Evolutionary conservation across 352 stramenopile species (phyloP).

Genomic region (Stephanocyclus meneghinianus): DNA sequence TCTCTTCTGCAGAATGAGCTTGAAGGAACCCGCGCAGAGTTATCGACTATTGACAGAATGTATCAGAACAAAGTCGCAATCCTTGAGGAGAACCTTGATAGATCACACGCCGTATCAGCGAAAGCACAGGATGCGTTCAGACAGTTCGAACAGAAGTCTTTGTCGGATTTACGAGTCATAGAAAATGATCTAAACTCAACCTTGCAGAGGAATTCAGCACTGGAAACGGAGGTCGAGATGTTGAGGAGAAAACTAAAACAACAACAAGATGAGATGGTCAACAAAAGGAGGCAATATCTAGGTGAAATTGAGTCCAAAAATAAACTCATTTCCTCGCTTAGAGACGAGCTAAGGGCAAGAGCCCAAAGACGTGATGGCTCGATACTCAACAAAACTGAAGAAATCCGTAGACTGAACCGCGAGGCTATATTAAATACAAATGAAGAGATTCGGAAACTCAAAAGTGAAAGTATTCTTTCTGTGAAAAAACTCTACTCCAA

Average conservation of each 20-base stretch:
- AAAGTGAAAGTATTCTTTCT: neutral
- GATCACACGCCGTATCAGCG: neutral
- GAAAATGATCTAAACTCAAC: slow-evolving; percentile 3
- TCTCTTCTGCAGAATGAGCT: neutral
- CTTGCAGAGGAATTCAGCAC: neutral
- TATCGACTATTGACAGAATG: neutral
- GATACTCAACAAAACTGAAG: neutral
- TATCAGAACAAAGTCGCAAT: neutral
- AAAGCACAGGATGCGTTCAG: slow-evolving; percentile 13
- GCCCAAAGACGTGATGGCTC: neutral
- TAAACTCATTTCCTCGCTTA: neutral
- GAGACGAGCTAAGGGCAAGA: neutral
- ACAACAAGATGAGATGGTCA: slow-evolving; percentile 2
- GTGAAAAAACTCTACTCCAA: neutral
- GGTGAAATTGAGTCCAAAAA: slow-evolving; percentile 8
- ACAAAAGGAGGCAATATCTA: neutral
- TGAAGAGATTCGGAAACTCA: neutral
- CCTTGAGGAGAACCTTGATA: neutral
- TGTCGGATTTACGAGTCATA: neutral
- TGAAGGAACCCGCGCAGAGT: neutral
- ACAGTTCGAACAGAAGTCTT: neutral
- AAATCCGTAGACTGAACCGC: neutral
- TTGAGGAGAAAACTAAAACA: neutral
- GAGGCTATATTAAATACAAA: neutral
- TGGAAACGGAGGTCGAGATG: neutral